Evolutionary conservation across 116 monocot genomes (phyloP), one percentile per base, ranked within the genome.

Genomic region (Phalaenopsis hybrid): DNA sequence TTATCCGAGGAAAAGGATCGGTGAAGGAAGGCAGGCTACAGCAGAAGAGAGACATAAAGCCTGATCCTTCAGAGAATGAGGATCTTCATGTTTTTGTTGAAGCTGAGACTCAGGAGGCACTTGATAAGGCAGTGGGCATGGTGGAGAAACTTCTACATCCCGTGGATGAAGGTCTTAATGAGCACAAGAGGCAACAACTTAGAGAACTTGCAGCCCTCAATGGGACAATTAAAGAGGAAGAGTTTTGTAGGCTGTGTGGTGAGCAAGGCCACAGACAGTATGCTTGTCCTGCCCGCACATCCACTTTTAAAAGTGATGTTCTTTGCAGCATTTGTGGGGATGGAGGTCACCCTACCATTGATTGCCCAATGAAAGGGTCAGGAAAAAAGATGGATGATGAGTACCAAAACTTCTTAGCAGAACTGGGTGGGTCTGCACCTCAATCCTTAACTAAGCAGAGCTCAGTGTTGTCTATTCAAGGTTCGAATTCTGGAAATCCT

Each of bases 381-480:
- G 93, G 88, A 45, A 95, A 92, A 87, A 95, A 95, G 78, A 92
- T 95, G 89, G 95, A 95, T 63, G 95, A 95, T 79, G 95, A 95
- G 78, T 95, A 95, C 76, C 95, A 95, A 81, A 95, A 95, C 81
- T 95, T 95, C 79, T 77, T 95, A 45, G 92, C 92, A 16, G 95
- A 95, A 72, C 81, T 95, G 67, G 93, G 93, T 31, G 96, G 93
- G 4, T 85, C 89, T 31, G 87, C 80, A 9, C 93, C 92, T 0
- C 93, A 96, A 43, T 93, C 93, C 20, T 74, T 92, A 16, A 90
- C 89, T 5, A 93, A 86, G 74, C 80, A 34, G 48, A 82, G 84
- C 67, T 58, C 88, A 16, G 78, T 88, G 43, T 72, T 92, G 83
- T 73, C 91, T 15, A 63, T 90, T 57, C 82, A 80, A 44, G 90